phyloP scores from a whole-genome alignment of 192 early-diverging fungal genomes.

The Glomus cerebriforme region DNA sequence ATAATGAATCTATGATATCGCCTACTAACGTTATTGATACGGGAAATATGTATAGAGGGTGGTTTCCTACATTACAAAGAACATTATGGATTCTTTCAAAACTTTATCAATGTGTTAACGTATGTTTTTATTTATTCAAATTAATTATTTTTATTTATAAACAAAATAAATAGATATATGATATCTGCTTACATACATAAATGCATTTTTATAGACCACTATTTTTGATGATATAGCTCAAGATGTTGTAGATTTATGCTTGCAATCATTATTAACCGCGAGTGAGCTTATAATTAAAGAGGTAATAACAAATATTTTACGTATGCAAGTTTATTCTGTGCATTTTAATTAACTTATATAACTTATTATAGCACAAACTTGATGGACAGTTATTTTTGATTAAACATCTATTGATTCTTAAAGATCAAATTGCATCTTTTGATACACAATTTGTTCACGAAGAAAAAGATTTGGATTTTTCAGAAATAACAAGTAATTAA shows the following conservation, averaged over 20 bases:
- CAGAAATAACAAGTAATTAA: constrained; percentile 54
- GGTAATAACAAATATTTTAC: constrained; percentile 35
- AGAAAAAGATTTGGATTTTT: constrained; percentile 71
- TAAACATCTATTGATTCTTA: constrained; percentile 82
- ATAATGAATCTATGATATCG: constrained; percentile 34
- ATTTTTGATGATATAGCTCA: constrained; percentile 89
- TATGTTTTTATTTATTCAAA: constrained; percentile 33
- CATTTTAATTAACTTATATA: not conserved
- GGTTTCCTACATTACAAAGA: constrained; percentile 81
- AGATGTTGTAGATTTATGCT: constrained; percentile 76
- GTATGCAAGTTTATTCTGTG: not conserved
- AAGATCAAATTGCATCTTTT: constrained; percentile 80
- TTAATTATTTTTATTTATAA: not conserved
- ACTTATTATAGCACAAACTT: constrained; percentile 45
- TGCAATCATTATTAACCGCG: constrained; percentile 56
- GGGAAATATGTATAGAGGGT: constrained; percentile 52
- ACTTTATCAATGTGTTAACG: constrained; percentile 74
- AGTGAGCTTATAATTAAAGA: constrained; percentile 53
- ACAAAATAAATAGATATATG: not conserved
- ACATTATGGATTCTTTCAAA: constrained; percentile 82
- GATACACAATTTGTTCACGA: constrained; percentile 74
- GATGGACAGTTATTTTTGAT: constrained; percentile 85
- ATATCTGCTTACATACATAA: not conserved
- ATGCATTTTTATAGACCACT: constrained; percentile 41
- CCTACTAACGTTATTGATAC: constrained; percentile 40